Evolutionary conservation across 2,329 filamentous ascomycete genomes (phyloP), one percentile per base, ranked within the genome.

Genomic region (Neurospora crassa): DNA sequence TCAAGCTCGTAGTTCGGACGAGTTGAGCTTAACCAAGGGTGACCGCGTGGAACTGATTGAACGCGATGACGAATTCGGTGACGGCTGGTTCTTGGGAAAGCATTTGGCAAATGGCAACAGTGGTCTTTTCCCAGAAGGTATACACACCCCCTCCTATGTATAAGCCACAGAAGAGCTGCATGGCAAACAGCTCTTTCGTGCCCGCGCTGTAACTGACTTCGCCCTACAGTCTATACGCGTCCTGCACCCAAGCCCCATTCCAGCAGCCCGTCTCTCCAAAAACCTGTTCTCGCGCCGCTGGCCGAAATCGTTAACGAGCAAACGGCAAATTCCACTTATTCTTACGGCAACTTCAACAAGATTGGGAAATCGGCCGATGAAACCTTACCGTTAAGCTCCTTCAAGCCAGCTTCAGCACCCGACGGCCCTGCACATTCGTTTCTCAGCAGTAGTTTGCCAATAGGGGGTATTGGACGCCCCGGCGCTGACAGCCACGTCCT

Each of bases 1-100:
- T 80, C 85, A 90, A 76, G 94, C 95, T 71, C 90, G 96, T 76
- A 96, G 94, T 81, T 91, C 92, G 71, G 96, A 99, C 82, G 96
- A 99, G 85, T 86, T 99, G 78, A 96, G 89, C 76, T 86, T 99
- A 75, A 85, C 89, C 70, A 96, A 96, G 78, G 94, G 92, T 76
- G 92, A 96, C 78, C 89, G 91, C 74, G 91, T 96, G 73, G 91
- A 95, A 82, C 83, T 96, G 74, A 88, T 95, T 74, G 92, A 96
- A 82, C 88, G 92, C 77, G 92, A 96, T 79, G 92, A 96, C 79
- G 92, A 96, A 79, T 96, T 96, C 80, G 92, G 92, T 73, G 92
- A 96, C 80, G 92, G 93, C 70, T 94, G 92, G 92, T 96, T 92
- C 79, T 80, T 95, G 77, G 92, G 90, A 73, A 89, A 89, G 77